Evolutionary conservation across 2,329 filamentous ascomycete species (phyloP), one percentile per base, ranked within the genome.

Genomic region (Aureobasidium zeae): DNA sequence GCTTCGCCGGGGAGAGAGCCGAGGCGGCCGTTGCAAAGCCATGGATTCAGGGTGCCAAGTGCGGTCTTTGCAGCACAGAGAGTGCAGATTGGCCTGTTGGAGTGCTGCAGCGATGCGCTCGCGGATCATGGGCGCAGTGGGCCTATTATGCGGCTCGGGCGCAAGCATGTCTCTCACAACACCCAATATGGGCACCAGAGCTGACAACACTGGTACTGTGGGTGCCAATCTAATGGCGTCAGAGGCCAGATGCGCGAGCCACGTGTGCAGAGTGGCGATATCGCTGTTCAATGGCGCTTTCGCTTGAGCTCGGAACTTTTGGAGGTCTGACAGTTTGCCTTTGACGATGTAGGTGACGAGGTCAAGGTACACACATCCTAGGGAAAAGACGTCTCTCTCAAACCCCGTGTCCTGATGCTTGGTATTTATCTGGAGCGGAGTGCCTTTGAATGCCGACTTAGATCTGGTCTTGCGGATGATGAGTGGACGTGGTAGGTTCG

Each of bases 331-430:
- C 1, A 75, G 70, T 42, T 78, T 76, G 51, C 79, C 78, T 58
- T 84, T 83, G 48, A 86, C 61, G 46, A 83, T 66, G 54, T 83
- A 78, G 16, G 77, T 78, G 15, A 86, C 57, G 21, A 87, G 71
- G 50, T 88, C 83, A 12, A 86, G 66, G 48, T 82, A 82, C 39
- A 86, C 71, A 57, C 81, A 83, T 8, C 77, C 83, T 1, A 86
- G 67, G 3, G 81, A 83, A 62, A 83, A 88, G 15, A 87, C 67
- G 56, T 87, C 83, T 32, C 79, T 76, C 48, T 63, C 54, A 65
- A 69, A 47, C 57, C 51, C 53, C 8, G 43, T 50, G 10, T 29
- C n/a, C 8, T n/a, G 12, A 12, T 13, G 15, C 12, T 15, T 34
- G 15, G 29, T 16, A 10, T 5, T 16, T 20, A 21, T 15, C 3